phyloP scores from a whole-genome alignment of 176 grass and related monocot species.

The Triticum urartu region DNA sequence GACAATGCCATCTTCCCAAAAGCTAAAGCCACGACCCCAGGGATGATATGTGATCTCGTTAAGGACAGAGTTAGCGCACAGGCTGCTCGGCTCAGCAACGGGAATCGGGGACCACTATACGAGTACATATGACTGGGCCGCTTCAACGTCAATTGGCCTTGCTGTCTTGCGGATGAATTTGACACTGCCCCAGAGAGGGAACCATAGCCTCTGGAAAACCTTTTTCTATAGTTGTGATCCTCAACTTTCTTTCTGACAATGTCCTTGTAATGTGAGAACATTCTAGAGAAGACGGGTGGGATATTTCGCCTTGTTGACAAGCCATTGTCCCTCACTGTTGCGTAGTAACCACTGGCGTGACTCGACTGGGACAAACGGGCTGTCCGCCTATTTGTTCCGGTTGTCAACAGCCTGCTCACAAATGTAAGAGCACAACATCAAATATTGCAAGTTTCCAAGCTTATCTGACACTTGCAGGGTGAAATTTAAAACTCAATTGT shows the following conservation, averaged over 20 bases:
- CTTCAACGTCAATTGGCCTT: slow-evolving; percentile 62
- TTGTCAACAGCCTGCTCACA: slow-evolving; percentile 59
- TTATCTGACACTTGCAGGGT: background rate
- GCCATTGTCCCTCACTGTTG: slow-evolving; percentile 48
- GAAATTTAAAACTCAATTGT: background rate
- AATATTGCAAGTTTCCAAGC: background rate
- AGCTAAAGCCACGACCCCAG: slow-evolving; percentile 57
- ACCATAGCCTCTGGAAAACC: slow-evolving; percentile 38
- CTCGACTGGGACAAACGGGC: slow-evolving; percentile 54
- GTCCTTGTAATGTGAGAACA: slow-evolving; percentile 63
- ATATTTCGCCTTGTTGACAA: slow-evolving; percentile 37
- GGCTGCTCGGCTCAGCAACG: slow-evolving; percentile 48
- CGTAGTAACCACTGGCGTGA: slow-evolving; percentile 27
- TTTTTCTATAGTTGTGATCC: slow-evolving; percentile 34
- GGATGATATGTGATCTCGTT: slow-evolving; percentile 70
- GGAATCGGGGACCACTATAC: slow-evolving; percentile 30
- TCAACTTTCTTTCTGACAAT: slow-evolving; percentile 35
- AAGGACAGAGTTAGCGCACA: slow-evolving; percentile 66
- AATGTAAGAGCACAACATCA: slow-evolving; percentile 5
- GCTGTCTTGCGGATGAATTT: slow-evolving; percentile 45
- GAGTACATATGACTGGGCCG: slow-evolving; percentile 39
- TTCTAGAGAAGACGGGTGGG: slow-evolving; percentile 47
- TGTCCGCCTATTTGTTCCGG: slow-evolving; percentile 54
- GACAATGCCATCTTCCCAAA: slow-evolving; percentile 54
- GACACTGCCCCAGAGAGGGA: slow-evolving; percentile 28